Evolutionary conservation across 306 rosid species (phyloP).

Genomic region (Dalbergia cochinchinensis): DNA sequence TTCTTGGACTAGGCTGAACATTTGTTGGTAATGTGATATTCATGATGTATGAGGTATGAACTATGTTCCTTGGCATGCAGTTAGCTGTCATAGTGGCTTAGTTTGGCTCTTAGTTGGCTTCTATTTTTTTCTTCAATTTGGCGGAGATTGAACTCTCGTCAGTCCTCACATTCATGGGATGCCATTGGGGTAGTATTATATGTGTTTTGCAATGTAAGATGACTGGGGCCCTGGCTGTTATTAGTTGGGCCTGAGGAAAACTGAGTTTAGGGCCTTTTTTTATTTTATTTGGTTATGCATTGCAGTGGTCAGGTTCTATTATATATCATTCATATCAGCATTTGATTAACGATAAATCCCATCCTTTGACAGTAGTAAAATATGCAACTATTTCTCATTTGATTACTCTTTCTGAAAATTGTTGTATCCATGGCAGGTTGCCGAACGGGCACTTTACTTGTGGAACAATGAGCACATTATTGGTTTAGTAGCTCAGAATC

Average conservation of each 20-base stretch:
- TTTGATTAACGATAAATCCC: neutral
- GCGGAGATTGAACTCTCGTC: neutral
- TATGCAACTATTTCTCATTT: neutral
- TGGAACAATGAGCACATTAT: slow-evolving; percentile 75
- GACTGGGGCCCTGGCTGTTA: neutral
- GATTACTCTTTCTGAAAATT: slow-evolving; percentile 32
- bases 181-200: neutral
- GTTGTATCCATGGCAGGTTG: slow-evolving; percentile 61
- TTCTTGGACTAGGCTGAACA: slow-evolving; percentile 12
- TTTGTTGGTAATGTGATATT: slow-evolving; percentile 23
- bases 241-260: slow-evolving; percentile 4
- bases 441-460: slow-evolving; percentile 71
- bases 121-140: slow-evolving; percentile 24
- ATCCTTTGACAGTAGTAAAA: slow-evolving; percentile 16
- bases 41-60: neutral
- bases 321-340: neutral
- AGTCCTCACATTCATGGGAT: neutral
- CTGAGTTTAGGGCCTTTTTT: slow-evolving; percentile 23
- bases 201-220: slow-evolving; percentile 16
- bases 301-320: slow-evolving; percentile 13
- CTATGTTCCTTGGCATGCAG: neutral
- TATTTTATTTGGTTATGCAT: slow-evolving; percentile 29
- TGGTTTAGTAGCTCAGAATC: slow-evolving; percentile 61
- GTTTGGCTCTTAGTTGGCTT: neutral
- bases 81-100: slow-evolving; percentile 6